Conservation (phyloP, 2,329 filamentous ascomycete genomes). For the Massarina eburnea region DNA sequence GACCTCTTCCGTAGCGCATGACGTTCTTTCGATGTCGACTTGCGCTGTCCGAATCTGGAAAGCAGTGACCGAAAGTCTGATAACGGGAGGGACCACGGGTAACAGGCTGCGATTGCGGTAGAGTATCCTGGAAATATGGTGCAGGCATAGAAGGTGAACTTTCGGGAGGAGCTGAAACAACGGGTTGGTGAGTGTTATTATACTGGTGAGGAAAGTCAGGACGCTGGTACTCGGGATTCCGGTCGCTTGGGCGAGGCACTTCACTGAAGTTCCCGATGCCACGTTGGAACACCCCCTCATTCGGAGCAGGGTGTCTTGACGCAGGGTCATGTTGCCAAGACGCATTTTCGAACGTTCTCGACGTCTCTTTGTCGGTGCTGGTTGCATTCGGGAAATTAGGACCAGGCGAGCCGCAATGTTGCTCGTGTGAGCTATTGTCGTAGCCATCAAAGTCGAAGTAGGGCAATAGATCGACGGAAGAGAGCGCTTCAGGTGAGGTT, state of each 20-base stretch:
- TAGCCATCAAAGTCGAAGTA: not conserved
- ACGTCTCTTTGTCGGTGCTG: constrained; percentile 5
- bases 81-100: constrained; percentile 15
- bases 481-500: too few relatives aligned
- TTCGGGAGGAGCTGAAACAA: constrained; percentile 1
- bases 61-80: constrained; percentile 21
- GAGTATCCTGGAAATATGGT: not conserved
- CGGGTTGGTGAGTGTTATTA: constrained; percentile 11
- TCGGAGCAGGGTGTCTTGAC: constrained; percentile 5
- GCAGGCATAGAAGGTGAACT: constrained; percentile 9
- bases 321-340: not conserved
- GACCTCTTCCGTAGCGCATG: constrained; percentile 28
- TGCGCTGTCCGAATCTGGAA: constrained; percentile 21
- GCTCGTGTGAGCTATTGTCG: constrained; percentile 5
- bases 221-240: constrained; percentile 3
- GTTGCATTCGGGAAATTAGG: not conserved
- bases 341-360: constrained; percentile 5
- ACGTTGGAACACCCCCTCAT: constrained; percentile 13
- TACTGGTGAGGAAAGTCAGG: constrained; percentile 6
- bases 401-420: not conserved
- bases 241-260: constrained; percentile 7
- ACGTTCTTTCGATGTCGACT: constrained; percentile 25
- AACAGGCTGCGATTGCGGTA: constrained; percentile 5
- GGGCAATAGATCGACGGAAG: not conserved
- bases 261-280: constrained; percentile 14